Conservation (phyloP, 2,329 filamentous ascomycete genomes). For the Epichloe gansuensis region DNA sequence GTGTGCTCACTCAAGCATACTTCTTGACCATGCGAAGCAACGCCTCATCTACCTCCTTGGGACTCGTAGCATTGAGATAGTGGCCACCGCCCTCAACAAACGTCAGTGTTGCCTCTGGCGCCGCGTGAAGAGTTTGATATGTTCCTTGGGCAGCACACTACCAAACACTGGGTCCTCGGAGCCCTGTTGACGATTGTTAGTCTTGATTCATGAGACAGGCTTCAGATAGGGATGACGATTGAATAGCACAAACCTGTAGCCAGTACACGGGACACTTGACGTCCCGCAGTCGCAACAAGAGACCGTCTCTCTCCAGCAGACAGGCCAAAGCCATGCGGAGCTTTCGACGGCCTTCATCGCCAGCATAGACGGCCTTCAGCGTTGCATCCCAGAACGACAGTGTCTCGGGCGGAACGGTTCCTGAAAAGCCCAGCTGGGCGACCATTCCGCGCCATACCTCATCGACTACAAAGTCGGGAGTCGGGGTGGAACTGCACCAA, state of each 20-base stretch:
- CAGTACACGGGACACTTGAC: slow-evolving; percentile 39
- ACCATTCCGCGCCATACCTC: slow-evolving; percentile 34
- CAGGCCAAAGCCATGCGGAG: slow-evolving; percentile 31
- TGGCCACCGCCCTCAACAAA: slow-evolving; percentile 33
- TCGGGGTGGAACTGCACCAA: slow-evolving; percentile 26
- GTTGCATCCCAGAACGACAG: slow-evolving; percentile 33
- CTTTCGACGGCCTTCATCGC: slow-evolving; percentile 37
- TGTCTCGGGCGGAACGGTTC: slow-evolving; percentile 22
- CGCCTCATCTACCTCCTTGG: slow-evolving; percentile 30
- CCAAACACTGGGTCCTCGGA: slow-evolving; percentile 32
- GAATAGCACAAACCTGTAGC: slow-evolving; percentile 29
- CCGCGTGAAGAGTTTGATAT: slow-evolving; percentile 37
- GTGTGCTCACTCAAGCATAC: slow-evolving; percentile 12
- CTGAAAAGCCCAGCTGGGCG: slow-evolving; percentile 31
- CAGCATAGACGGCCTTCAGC: slow-evolving; percentile 32
- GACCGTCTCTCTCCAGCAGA: slow-evolving; percentile 33
- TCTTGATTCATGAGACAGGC: neutral
- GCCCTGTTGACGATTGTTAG: slow-evolving; percentile 20
- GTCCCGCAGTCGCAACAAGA: slow-evolving; percentile 31
- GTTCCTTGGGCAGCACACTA: slow-evolving; percentile 26
- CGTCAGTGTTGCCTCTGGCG: slow-evolving; percentile 29
- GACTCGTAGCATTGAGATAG: slow-evolving; percentile 36
- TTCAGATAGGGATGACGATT: neutral
- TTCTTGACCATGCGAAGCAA: slow-evolving; percentile 30
- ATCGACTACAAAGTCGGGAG: slow-evolving; percentile 34